Evolutionary conservation across 2,329 filamentous ascomycete genomes (phyloP), one percentile per base, ranked within the genome.

Genomic region (Metarhizium rileyi): DNA sequence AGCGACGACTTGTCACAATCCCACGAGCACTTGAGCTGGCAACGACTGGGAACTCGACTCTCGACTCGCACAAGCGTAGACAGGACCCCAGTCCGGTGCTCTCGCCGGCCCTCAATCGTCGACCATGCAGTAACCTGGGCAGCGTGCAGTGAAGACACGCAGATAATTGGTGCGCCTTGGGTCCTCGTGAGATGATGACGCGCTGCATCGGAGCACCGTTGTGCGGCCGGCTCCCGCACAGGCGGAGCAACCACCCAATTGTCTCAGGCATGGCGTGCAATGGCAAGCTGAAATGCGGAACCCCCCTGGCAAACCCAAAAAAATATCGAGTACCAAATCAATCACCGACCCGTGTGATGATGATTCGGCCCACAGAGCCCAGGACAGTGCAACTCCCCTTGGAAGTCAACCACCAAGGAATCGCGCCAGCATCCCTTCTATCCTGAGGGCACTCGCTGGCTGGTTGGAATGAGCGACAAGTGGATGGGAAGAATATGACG

Each of bases 271-370:
- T 49, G 52, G 51, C 51, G 45, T 30, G 44, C 47, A 48, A 40
- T 27, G 48, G 51, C 47, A 50, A 51, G 53, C 53, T 50, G 53
- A 51, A 46, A 30, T 36, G 50, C 50, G 46, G 50, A 44, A 23
- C 44, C 45, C 16, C n/a, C 40, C 23, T 23, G 30, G 41, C 10
- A 26, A 36, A 27, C 44, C 20, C 38, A 42, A 42, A n/a, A n/a
- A n/a, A n/a, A 20, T 18, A 38, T 38, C 35, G 7, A 36, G 33
- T 36, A 9, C 33, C 33, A 36, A 14, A 16, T 36, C 16, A 36
- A 8, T 5, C 33, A 36, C 10, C 7, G 5, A n/a, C 10, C 10
- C 5, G 33, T 36, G 18, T 14, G 35, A 26, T 22, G 1, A 16
- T 20, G 35, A 38, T 22, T 20, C 18, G 35, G 35, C 18, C 14